phyloP scores from a whole-genome alignment of 1,284 basidiomycete genomes.

The Schizophyllum amplum region DNA sequence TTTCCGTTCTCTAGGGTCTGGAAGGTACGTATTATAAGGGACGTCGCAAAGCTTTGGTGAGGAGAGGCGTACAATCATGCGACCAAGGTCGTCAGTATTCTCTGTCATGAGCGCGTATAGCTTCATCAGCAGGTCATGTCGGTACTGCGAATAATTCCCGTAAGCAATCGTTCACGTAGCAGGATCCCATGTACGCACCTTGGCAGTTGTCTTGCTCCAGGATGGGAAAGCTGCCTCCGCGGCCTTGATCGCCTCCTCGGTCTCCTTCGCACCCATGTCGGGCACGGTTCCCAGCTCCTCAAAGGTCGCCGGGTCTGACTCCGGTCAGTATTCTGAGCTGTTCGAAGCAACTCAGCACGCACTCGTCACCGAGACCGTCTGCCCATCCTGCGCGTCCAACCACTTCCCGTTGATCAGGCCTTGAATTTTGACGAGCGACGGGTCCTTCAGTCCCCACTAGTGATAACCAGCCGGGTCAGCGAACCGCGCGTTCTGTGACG shows the following conservation, averaged over 20 bases:
- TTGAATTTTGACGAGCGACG: conserved; percentile 66
- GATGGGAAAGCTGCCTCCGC: conserved; percentile 71
- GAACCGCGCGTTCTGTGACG: no score
- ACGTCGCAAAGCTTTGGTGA: conserved; percentile 14
- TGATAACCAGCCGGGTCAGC: conserved; percentile 2
- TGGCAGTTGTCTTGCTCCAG: conserved; percentile 78
- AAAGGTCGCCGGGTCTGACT: conserved; percentile 77
- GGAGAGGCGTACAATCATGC: conserved; percentile 59
- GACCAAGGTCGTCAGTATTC: conserved; percentile 74
- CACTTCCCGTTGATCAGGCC: conserved; percentile 79
- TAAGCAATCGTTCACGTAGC: conserved; percentile 1
- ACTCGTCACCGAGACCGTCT: conserved; percentile 73
- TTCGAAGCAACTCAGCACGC: conserved; percentile 23
- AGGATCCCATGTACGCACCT: conserved; percentile 35
- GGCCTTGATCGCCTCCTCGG: conserved; percentile 71
- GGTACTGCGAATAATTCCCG: conserved; percentile 34
- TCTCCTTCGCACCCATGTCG: conserved; percentile 81
- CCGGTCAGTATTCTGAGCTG: not conserved
- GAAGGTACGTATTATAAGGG: conserved; percentile 15
- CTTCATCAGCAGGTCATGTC: conserved; percentile 75
- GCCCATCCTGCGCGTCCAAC: conserved; percentile 68
- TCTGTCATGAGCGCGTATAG: conserved; percentile 69
- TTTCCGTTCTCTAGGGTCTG: conserved; percentile 93
- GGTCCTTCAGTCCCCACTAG: conserved; percentile 71
- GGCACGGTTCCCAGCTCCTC: conserved; percentile 76